Evolutionary conservation across 1,284 basidiomycete genomes (phyloP), one percentile per base, ranked within the genome.

Genomic region (Naganishia liquefaciens): DNA sequence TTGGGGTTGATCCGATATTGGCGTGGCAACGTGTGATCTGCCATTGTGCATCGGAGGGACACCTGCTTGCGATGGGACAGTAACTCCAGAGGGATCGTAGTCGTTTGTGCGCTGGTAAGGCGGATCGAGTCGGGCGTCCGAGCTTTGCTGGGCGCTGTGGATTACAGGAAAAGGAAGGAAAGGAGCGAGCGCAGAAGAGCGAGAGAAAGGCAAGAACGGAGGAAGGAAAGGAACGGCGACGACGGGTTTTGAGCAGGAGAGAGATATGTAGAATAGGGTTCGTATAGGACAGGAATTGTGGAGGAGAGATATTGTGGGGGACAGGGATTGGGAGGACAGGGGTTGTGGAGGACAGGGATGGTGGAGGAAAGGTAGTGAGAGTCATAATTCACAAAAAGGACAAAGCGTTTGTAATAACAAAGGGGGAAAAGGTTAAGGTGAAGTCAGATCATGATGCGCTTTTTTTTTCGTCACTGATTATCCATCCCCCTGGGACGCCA

Each of bases 1-100:
- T 68, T 68, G 60, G 73, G 69, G 42, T 69, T 68, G 65, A 75
- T 75, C 63, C 77, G 52, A 61, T 74, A 77, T 77, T 3, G 74
- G 76, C 17, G 76, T 49, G 3, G 30, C 46, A 28, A 47, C 30
- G 33, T 23, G 23, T n/a, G 55, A 49, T 40, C 55, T n/a, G 21
- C 46, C 55, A 30, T 60, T 60, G 7, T 49, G 68, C 55, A 78
- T 78, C 3, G 75, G 70, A 27, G 70, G 70, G 53, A 76, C 57
- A 21, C 73, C 74, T 15, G 72, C 69, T 64, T 75, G 72, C 33
- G 70, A 72, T 19, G 64, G 73, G 13, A 76, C 58, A 3, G 74
- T 71, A 15, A 70, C 68, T 50, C 73, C 76, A 17, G 73, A 71
- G 28, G 72, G 70, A 54, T 77, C 76, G 68, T 77, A 77, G 21